phyloP scores from a whole-genome alignment of 2,329 filamentous ascomycete species.

The Aspergillus aculeatinus region DNA sequence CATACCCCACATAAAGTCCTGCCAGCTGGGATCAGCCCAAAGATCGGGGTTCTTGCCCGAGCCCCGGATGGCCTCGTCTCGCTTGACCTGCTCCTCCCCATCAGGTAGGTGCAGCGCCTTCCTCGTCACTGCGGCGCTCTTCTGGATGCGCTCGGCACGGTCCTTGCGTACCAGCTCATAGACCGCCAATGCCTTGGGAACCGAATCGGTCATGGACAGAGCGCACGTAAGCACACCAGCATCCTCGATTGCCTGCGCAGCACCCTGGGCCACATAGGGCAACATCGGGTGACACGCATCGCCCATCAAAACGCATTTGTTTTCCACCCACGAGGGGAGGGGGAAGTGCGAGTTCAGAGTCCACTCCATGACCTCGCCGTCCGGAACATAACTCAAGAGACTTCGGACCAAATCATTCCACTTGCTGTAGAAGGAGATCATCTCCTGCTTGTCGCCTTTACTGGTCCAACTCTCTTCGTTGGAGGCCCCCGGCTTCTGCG shows the following conservation, averaged over 20 bases:
- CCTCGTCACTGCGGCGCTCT: not conserved
- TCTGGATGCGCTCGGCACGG: not conserved
- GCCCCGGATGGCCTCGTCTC: not conserved
- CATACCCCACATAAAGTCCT: conserved; percentile 5
- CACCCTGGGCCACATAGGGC: conserved; percentile 8
- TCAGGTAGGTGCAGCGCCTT: conserved; percentile 2
- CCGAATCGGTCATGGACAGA: not conserved
- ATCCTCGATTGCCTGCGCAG: conserved; percentile 3
- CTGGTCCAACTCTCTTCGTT: conserved; percentile 4
- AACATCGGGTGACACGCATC: conserved; percentile 10
- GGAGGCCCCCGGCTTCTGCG: not conserved
- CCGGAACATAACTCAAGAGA: conserved; percentile 1
- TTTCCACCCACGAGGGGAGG: not conserved
- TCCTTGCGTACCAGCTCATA: conserved; percentile 1
- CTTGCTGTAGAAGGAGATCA: not conserved
- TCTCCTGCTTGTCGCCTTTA: conserved; percentile 2
- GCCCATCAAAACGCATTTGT: not conserved
- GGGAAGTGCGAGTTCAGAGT: conserved; percentile 5
- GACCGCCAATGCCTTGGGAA: not conserved
- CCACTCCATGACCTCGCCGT: conserved; percentile 6
- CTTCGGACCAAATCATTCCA: not conserved
- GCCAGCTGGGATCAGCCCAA: conserved; percentile 2
- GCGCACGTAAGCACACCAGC: conserved; percentile 2
- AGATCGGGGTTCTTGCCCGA: conserved; percentile 2
- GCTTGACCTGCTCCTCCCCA: conserved; percentile 1